Conservation (phyloP, 768 basidiomycete genomes). For the Jaapia argillacea region DNA sequence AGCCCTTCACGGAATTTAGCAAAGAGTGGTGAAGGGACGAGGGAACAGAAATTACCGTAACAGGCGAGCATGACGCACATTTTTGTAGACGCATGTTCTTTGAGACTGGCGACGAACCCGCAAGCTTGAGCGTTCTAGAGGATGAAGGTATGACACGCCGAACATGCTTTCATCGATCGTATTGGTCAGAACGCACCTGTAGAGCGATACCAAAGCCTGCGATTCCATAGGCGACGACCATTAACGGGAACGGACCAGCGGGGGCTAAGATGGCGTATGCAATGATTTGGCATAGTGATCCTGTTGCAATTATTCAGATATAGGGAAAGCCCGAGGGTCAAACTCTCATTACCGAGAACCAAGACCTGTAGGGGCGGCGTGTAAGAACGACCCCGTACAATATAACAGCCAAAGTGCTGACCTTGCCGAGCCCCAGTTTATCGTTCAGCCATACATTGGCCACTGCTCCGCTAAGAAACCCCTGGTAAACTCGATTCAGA, state of each 20-base stretch:
- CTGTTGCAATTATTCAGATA: slow-evolving; percentile 19
- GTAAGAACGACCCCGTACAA: too few species aligned
- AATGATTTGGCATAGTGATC: slow-evolving; percentile 39
- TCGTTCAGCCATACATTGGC: slow-evolving; percentile 38
- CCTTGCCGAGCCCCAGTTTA: slow-evolving; percentile 38
- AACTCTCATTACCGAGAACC: too few species aligned
- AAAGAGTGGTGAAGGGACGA: too few species aligned
- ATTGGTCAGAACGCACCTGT: slow-evolving; percentile 21
- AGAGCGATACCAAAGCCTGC: slow-evolving; percentile 42
- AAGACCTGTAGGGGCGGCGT: too few species aligned
- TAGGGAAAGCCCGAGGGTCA: too few species aligned
- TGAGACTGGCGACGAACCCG: slow-evolving; percentile 54
- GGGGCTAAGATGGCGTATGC: slow-evolving; percentile 45
- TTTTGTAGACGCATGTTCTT: slow-evolving; percentile 45
- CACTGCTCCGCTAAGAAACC: slow-evolving; percentile 36
- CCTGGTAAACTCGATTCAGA: slow-evolving; percentile 22
- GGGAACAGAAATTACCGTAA: slow-evolving; percentile 33
- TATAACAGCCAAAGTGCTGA: too few species aligned
- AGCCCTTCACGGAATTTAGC: slow-evolving; percentile 46
- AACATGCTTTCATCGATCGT: not conserved
- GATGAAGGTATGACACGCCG: too few species aligned
- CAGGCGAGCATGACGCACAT: slow-evolving; percentile 63
- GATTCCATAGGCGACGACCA: slow-evolving; percentile 37
- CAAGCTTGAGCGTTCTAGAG: slow-evolving; percentile 68
- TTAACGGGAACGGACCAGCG: slow-evolving; percentile 55